Evolutionary conservation across 2,329 filamentous ascomycete genomes (phyloP), one percentile per base, ranked within the genome.

Genomic region (Pseudocercospora fijiensis): DNA sequence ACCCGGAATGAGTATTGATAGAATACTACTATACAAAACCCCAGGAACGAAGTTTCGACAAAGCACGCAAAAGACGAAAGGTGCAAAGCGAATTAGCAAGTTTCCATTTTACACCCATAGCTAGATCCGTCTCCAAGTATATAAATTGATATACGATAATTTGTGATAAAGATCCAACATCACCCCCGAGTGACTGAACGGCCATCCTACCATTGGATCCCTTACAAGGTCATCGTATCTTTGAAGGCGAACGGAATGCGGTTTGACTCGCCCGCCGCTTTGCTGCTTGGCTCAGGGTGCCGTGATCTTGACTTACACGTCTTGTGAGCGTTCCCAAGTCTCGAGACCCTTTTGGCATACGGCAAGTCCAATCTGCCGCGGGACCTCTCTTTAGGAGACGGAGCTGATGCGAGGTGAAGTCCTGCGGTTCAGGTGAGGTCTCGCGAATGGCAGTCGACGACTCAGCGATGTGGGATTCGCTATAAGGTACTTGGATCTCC

Each of bases 281-380:
- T 28, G 64, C 58, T 52, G 67, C 63, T 60, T 73, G 72, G 55
- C 71, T 73, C 57, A 72, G 41, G 18, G 72, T 74, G 1, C 72
- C 72, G 59, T 70, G 49, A 13, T 67, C 68, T 41, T 61, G 63
- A 45, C 72, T 73, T 26, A 73, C 71, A 1, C 52, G 67, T 56
- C 72, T 63, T 16, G 71, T 74, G 57, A 74, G 51, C 3, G 62
- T 57, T 27, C 55, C 63, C 61, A 73, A 49, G 59, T 74, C 67
- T 28, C 59, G 70, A 24, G 64, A 49, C 8, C 55, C 62, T 22
- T 26, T 58, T 43, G 63, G 64, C 18, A 64, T 41, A 33, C 59
- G 66, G 8, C 67, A 69, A 10, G 64, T 67, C 65, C 65, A 68
- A 2, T 62, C 24, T 1, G 47, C 59, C 16, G 66, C 68, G 1